Evolutionary conservation across 169 alveolate genomes (phyloP).

Genomic region (Plasmodium relictum): DNA sequence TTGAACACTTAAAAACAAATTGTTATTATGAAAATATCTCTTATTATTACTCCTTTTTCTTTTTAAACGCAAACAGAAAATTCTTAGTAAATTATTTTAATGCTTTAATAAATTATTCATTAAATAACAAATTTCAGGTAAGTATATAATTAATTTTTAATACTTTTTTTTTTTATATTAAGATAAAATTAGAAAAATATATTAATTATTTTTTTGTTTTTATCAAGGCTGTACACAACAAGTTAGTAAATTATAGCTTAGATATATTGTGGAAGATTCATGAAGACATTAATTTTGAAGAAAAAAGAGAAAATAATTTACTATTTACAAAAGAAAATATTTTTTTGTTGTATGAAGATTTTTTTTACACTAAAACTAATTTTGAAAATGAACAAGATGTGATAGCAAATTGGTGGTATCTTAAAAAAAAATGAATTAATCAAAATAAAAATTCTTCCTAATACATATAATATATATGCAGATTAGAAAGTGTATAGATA

Average conservation of each 20-base stretch:
- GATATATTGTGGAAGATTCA: conserved; percentile 70
- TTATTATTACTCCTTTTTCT: conserved; percentile 41
- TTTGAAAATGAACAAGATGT: conserved; percentile 70
- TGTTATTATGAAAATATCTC: conserved; percentile 20
- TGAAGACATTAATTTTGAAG: conserved; percentile 63
- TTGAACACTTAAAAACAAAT: conserved; percentile 49
- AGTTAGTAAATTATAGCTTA: conserved; percentile 50
- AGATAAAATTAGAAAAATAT: no score
- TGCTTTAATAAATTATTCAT: conserved; percentile 40
- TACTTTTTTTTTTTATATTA: background rate
- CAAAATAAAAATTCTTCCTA: background rate
- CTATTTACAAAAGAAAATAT: conserved; percentile 71
- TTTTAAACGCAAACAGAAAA: conserved; percentile 46
- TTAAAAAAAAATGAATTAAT: background rate
- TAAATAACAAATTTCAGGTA: conserved; percentile 41
- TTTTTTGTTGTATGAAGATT: conserved; percentile 63
- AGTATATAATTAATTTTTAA: no score
- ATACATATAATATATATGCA: background rate
- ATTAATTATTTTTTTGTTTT: no score
- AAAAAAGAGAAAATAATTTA: conserved; percentile 50
- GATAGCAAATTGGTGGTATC: conserved; percentile 52
- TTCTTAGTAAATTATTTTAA: conserved; percentile 52
- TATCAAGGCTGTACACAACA: conserved; percentile 28
- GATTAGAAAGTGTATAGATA: background rate
- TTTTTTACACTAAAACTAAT: conserved; percentile 42